Evolutionary conservation across 2,329 filamentous ascomycete genomes (phyloP), one percentile per base, ranked within the genome.

Genomic region (Sarocladiaceae sp.): DNA sequence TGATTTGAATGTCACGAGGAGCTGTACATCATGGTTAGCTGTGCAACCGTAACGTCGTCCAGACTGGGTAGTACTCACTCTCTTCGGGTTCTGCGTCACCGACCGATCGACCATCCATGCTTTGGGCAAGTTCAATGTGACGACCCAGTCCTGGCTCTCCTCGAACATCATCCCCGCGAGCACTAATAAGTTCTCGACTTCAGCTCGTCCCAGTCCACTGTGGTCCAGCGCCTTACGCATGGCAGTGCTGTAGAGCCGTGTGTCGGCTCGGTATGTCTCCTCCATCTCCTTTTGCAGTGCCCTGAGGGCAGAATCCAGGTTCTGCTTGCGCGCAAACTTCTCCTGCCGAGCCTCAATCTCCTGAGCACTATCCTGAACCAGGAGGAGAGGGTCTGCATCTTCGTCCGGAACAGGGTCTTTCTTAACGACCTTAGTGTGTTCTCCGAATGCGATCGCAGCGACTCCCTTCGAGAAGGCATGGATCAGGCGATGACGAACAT

Each of bases 271-370:
- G 40, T 66, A 70, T 1, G 60, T 66, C 48, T 67, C 63, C 9
- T 69, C 63, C 65, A 71, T 67, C 51, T 70, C 68, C 48, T 58
- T 64, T 35, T 63, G 62, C 44, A 71, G 45, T 9, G 68, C 68
- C 45, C 59, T 65, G 16, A 71, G 58, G 27, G 84, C 74, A 33
- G 75, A 69, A 42, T 76, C 71, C 18, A 80, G 64, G 55, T 88
- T 82, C 54, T 77, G 73, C 51, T 80, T 80, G 51, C 78, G 77
- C 47, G 78, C 76, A 60, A 81, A 82, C 67, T 80, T 77, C 56
- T 80, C 76, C 45, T 74, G 75, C 23, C 66, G 58, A 34, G 81
- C 82, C 53, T 76, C 79, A 10, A 79, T 78, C 53, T 76, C 66
- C 44, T 66, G 56, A 2, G 60, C 63, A 51, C 61, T 66, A 18